Base-by-base conservation (phyloP, 2,329 filamentous ascomycete genomes). In the Arthrobotrys entomopaga region DNA sequence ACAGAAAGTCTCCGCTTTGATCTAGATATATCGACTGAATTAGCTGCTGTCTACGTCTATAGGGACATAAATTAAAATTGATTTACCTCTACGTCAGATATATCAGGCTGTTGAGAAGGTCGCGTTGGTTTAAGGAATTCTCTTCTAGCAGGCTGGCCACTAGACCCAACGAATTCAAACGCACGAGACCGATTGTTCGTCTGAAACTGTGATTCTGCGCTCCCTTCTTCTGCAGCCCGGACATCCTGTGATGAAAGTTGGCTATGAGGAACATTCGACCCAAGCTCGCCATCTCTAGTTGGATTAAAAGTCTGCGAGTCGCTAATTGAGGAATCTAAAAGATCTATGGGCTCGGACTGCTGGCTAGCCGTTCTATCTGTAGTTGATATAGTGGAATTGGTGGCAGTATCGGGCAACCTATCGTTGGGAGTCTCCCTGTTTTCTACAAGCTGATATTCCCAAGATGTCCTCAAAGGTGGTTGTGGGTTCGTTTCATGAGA, bases 351-450 rank as follows among this genome's bases (percentile, higher is more conserved):
- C n/a, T 57, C 19, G 2, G 53, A 57, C 16, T 42, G 53, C 20
- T 57, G 53, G 20, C 53, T 57, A 24, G 64, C 10, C 3, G 54
- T 48, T 10, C 54, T 61, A 38, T 69, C 48, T 20, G 13, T 43
- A 40, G 26, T 46, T 6, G 57, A 42, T 29, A 61, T 50, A 3
- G 49, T 43, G 15, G 65, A 61, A 34, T 60, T 56, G n/a, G 26
- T 34, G 20, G 49, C 65, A 2, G 65, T 69, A 60, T 69, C 65
- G 4, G 65, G 65, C n/a, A 61, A 20, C 20, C 49, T 56, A 42
- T 61, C 49, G 20, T 56, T 56, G 5, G 40, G 29, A 34, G 10
- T 34, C 10, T 34, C 29, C 29, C 7, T 34, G 29, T 5, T 5
- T 34, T 34, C 29, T 10, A 10, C 29, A 8, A 5, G 29, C 29